Evolutionary conservation across 2,329 filamentous ascomycete genomes (phyloP), one percentile per base, ranked within the genome.

Genomic region (Fusarium mundagurra): DNA sequence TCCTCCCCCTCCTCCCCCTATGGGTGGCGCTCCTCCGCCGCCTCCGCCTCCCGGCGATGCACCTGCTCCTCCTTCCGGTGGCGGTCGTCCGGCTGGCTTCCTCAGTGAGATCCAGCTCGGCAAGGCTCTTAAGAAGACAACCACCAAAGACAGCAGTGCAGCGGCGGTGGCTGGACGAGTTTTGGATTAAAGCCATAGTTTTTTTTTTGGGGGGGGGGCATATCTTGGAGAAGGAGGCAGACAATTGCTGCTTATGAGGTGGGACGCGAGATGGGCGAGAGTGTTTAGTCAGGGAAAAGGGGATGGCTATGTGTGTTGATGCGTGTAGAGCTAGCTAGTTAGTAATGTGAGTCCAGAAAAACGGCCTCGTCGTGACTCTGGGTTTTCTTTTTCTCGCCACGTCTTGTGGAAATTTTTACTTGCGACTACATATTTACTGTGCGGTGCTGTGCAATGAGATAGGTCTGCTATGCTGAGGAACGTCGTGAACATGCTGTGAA

Each of bases 101-200:
- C 83, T 99, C 73, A 92, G 91, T 67, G 91, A 98, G 81, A 98
- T 99, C 71, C 92, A 96, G 80, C 85, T 90, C 71, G 96, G 96
- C 48, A 95, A 83, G 83, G 83, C 91, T 6, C 85, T 99, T 80
- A 95, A 89, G 86, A 98, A 98, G 88, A 94, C 95, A 31, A 86
- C 92, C 81, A 98, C 96, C 2, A 95, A 94, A 83, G 96, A 99
- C 83, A 92, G 92, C 82, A 98, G 95, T 83, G 83, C 78, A 54
- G 89, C 94, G 59, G 82, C 91, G 60, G 87, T 92, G 66, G 93
- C 94, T 29, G 96, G 96, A n/a, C 90, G 91, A 69, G 95, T 98
- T 67, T 82, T 91, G 81, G 86, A 85, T 71, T 90, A 84, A 50
- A 31, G 27, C 13, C 27, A 81, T 59, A 18, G n/a, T 41, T 61